phyloP scores from a whole-genome alignment of 2,329 filamentous ascomycete species.

The Didymella keratinophila region DNA sequence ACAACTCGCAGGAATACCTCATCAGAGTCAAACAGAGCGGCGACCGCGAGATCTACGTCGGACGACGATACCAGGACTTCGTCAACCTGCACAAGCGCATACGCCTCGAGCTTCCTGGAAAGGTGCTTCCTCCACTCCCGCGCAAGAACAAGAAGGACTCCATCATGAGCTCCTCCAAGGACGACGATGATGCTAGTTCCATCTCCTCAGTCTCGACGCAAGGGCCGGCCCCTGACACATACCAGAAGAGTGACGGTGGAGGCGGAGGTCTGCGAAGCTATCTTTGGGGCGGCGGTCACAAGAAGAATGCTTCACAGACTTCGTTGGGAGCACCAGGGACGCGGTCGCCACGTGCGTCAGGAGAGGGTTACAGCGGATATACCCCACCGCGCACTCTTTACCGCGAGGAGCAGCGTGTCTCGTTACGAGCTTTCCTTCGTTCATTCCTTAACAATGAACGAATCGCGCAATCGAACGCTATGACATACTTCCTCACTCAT shows the following conservation, averaged over 20 bases:
- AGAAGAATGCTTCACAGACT: conserved; percentile 52
- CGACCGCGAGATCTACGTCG: conserved; percentile 79
- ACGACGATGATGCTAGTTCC: conserved; percentile 77
- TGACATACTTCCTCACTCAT: conserved; percentile 81
- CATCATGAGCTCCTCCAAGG: conserved; percentile 63
- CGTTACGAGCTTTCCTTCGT: conserved; percentile 87
- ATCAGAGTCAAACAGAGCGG: conserved; percentile 82
- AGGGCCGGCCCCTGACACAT: conserved; percentile 53
- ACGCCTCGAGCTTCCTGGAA: conserved; percentile 86
- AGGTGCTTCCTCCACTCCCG: conserved; percentile 84
- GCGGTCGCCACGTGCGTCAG: conserved; percentile 46
- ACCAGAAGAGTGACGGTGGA: conserved; percentile 46
- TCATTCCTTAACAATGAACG: conserved; percentile 84
- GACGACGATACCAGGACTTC: conserved; percentile 89
- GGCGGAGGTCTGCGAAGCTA: conserved; percentile 56
- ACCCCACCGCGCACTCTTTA: conserved; percentile 68
- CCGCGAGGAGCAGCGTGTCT: conserved; percentile 90
- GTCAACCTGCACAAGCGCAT: conserved; percentile 78
- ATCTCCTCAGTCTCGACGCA: conserved; percentile 81
- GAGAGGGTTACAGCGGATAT: conserved; percentile 38
- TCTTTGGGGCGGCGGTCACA: conserved; percentile 51
- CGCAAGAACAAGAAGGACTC: conserved; percentile 89
- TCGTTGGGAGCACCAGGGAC: conserved; percentile 42
- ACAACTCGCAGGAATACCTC: conserved; percentile 76
- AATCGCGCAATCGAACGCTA: conserved; percentile 81